These are phyloP conservation scores for Tylopilus sp. DNA, from an alignment of 1,284 basidiomycete species.

Conservation along the genomic window DNA sequence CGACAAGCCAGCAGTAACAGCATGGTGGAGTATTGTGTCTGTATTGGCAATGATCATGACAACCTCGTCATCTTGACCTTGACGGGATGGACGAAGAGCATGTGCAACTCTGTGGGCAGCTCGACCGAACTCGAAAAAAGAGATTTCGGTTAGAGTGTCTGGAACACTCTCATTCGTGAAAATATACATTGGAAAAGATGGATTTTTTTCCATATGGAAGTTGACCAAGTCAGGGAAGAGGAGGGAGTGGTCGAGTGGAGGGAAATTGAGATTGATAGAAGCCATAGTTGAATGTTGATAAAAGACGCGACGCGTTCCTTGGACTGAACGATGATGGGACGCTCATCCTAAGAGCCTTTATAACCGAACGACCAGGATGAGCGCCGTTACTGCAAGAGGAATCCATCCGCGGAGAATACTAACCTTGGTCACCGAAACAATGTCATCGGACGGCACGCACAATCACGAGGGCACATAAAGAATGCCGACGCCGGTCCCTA, in stretches of 20 bases:
- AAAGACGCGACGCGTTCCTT: no score
- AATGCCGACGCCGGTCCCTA: not conserved
- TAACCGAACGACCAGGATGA: not conserved
- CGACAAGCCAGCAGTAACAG: constrained; percentile 3
- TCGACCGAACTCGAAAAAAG: constrained; percentile 14
- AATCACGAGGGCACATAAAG: not conserved
- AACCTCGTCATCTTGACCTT: constrained; percentile 5
- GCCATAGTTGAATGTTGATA: not conserved
- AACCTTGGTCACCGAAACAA: not conserved
- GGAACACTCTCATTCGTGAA: not conserved
- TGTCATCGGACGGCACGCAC: not conserved
- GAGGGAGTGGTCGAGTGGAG: constrained; percentile 7
- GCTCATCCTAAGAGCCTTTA: not conserved
- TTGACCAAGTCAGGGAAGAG: constrained; percentile 9
- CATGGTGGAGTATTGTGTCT: constrained; percentile 7
- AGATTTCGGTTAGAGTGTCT: not conserved
- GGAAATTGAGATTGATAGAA: not conserved
- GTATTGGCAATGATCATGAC: constrained; percentile 9
- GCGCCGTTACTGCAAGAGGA: not conserved
- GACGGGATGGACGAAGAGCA: constrained; percentile 2
- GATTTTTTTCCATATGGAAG: constrained; percentile 7
- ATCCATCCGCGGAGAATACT: not conserved
- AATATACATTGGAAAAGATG: not conserved
- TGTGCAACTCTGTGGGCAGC: constrained; percentile 9
- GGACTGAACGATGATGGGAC: no score